Percentiles rank a stretch among this genome's conserved stretches.
phyloP scores from a whole-genome alignment of 495 filamentous ascomycete species.

The Chaetomidium leptoderma region DNA sequence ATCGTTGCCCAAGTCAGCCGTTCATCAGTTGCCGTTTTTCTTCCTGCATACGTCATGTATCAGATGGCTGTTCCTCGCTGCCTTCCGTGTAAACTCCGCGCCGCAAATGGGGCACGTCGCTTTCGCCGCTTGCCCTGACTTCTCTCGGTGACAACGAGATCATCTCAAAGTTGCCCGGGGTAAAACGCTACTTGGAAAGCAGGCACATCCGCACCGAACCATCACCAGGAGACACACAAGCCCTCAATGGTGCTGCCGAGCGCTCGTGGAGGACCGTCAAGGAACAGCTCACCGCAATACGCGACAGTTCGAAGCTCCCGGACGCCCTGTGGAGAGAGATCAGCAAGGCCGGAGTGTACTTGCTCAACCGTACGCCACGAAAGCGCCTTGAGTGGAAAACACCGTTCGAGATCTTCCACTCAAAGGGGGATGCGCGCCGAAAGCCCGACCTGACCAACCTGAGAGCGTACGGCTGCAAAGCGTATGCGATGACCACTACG shows the following conservation, averaged over 20 bases:
- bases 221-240: not conserved
- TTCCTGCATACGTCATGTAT: no score
- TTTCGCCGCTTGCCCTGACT: no score
- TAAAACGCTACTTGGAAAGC: not conserved
- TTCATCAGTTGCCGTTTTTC: no score
- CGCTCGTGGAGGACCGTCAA: slow-evolving; percentile 9
- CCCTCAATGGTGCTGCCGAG: slow-evolving; percentile 1
- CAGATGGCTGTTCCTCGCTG: no score
- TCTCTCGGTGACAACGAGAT: not conserved
- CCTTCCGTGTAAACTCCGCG: no score
- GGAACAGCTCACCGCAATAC: not conserved
- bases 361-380: slow-evolving; percentile 5
- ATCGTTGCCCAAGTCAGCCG: no score
- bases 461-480: not conserved
- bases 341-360: not conserved
- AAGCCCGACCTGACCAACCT: slow-evolving; percentile 18
- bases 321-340: not conserved
- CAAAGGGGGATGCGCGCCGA: not conserved
- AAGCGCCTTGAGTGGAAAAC: not conserved
- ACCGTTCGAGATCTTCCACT: slow-evolving; percentile 8
- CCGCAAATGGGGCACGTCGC: no score
- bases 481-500: slow-evolving; percentile 21
- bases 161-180: not conserved
- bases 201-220: not conserved
- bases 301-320: not conserved